Evolutionary conservation across 2,329 filamentous ascomycete species (phyloP).

Genomic region (Lachnellula arida): DNA sequence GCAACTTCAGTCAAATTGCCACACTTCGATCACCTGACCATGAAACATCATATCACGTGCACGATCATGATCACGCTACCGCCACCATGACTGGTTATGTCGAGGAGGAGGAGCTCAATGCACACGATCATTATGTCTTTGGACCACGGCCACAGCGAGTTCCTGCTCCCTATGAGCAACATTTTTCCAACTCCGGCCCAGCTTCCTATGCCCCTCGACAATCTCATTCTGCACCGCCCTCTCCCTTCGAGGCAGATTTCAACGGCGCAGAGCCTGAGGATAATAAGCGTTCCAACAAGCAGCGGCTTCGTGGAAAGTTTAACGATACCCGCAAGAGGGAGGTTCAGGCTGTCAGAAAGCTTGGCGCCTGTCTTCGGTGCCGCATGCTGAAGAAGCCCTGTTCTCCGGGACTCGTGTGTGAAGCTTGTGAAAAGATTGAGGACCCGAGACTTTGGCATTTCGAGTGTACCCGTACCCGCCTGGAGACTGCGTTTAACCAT

Average conservation of each 20-base stretch:
- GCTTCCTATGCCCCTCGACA: background rate
- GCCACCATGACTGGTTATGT: too few species aligned
- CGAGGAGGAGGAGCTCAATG: too few species aligned
- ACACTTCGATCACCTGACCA: too few species aligned
- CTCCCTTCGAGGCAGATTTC: slow-evolving; percentile 28
- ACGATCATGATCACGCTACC: too few species aligned
- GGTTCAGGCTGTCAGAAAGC: slow-evolving; percentile 60
- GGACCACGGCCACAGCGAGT: too few species aligned
- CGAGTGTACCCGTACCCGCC: slow-evolving; percentile 57
- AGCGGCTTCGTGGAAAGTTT: slow-evolving; percentile 53
- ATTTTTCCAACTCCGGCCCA: too few species aligned
- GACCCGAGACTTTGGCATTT: slow-evolving; percentile 61
- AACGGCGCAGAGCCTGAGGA: slow-evolving; percentile 30
- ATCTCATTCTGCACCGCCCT: background rate
- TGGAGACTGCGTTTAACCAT: slow-evolving; percentile 57
- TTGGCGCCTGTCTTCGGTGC: slow-evolving; percentile 62
- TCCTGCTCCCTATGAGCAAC: too few species aligned
- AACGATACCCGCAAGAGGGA: slow-evolving; percentile 55
- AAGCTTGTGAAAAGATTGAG: slow-evolving; percentile 59
- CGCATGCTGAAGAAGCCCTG: slow-evolving; percentile 63
- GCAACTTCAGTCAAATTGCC: too few species aligned
- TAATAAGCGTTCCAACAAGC: slow-evolving; percentile 25
- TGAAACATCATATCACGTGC: too few species aligned
- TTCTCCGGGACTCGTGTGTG: slow-evolving; percentile 58
- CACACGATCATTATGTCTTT: too few species aligned